phyloP scores from a whole-genome alignment of 129 eudicot genomes.

The Artemisia tridentata region DNA sequence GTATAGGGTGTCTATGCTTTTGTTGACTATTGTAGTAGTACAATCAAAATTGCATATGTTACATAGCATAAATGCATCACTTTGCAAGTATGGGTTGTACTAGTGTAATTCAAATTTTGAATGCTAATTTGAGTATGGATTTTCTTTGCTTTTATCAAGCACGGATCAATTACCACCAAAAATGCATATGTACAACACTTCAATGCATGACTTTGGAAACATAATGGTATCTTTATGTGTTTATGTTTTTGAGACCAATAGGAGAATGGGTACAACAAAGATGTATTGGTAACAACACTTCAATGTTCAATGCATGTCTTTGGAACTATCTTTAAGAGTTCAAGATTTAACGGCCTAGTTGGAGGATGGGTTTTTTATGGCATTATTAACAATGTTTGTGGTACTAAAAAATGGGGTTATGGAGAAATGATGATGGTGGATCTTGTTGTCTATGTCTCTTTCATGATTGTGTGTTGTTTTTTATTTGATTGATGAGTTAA shows the following conservation, averaged over 20 bases:
- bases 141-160: too few relatives aligned
- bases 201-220: neutral
- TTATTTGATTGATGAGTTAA: constrained; percentile 25
- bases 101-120: too few relatives aligned
- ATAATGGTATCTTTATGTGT: neutral
- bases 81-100: too few relatives aligned
- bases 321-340: neutral
- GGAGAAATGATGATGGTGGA: constrained; percentile 20
- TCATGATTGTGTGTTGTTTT: constrained; percentile 28
- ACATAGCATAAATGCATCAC: neutral
- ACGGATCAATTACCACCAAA: neutral
- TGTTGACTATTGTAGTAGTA: neutral
- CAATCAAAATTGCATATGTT: neutral
- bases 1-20: neutral
- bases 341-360: neutral
- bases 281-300: neutral
- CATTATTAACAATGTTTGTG: constrained; percentile 2
- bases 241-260: too few relatives aligned
- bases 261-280: too few relatives aligned
- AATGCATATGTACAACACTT: neutral
- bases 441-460: constrained; percentile 29
- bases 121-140: too few relatives aligned
- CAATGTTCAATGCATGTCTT: neutral
- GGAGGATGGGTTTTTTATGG: neutral
- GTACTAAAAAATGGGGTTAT: neutral